Conservation (phyloP, 345 rosid species). For the Gossypioides kirkii region DNA sequence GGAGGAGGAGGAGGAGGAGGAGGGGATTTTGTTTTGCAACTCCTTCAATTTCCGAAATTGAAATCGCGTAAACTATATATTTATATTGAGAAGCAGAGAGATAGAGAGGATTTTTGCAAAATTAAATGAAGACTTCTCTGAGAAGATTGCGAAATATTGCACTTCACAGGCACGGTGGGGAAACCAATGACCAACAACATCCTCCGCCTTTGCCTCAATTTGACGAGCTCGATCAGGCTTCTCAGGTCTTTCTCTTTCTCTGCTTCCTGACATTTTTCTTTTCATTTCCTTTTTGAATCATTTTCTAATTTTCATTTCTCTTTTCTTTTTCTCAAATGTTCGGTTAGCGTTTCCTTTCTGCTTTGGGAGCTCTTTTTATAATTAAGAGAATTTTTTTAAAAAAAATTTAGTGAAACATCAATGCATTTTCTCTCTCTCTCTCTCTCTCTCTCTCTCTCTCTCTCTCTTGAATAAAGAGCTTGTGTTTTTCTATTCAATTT, state of each 20-base stretch:
- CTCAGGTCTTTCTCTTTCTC: constrained; percentile 40
- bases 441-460: too few species aligned
- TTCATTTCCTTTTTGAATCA: too few species aligned
- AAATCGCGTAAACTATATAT: background rate
- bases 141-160: constrained; percentile 59
- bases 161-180: constrained; percentile 47
- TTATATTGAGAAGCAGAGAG: background rate
- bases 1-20: background rate
- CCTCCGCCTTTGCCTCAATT: constrained; percentile 39
- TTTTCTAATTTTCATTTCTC: background rate
- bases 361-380: background rate
- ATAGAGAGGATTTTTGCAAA: background rate
- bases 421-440: background rate
- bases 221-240: constrained; percentile 71
- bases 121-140: constrained; percentile 60
- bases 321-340: background rate
- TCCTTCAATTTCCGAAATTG: background rate
- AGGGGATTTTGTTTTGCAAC: background rate
- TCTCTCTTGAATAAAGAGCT: too few species aligned
- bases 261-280: background rate
- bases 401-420: background rate
- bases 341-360: background rate
- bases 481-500: background rate
- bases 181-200: constrained; percentile 40
- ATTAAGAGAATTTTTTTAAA: background rate